These are phyloP conservation scores for Cladochytrium tenue DNA, from an alignment of 371 early-diverging fungal genomes.

Conservation along the genomic window DNA sequence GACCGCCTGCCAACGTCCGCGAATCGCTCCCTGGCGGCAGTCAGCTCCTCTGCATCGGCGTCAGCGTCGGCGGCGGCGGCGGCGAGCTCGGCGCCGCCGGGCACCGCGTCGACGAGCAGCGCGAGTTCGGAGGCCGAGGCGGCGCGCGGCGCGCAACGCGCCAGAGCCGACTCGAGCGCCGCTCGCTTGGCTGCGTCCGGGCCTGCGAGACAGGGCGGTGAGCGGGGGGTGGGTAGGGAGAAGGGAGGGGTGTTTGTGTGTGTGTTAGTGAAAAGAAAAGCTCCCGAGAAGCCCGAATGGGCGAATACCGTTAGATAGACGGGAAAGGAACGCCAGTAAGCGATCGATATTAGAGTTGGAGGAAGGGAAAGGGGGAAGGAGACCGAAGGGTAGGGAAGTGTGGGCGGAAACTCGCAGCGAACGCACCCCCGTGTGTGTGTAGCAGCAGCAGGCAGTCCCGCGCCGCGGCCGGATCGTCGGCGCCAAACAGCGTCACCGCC, in stretches of 20 bases:
- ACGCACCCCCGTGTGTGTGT: background rate
- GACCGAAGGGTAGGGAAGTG: background rate
- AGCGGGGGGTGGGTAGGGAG: background rate
- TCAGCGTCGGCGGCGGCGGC: background rate
- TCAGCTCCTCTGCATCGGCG: background rate
- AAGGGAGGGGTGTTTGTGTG: background rate
- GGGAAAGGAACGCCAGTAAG: background rate
- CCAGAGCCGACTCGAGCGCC: too few relatives aligned
- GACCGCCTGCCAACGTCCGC: too few relatives aligned
- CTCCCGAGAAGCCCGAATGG: background rate
- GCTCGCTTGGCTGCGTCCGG: too few relatives aligned
- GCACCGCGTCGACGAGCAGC: background rate
- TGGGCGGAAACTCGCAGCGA: background rate
- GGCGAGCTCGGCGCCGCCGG: background rate
- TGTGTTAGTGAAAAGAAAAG: background rate
- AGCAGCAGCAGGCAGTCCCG: background rate
- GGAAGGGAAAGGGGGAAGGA: background rate
- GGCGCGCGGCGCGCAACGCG: background rate
- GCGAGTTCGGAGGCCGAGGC: background rate
- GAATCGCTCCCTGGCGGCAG: too few relatives aligned
- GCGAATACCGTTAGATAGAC: background rate
- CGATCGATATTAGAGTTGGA: background rate
- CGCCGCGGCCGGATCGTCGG: background rate
- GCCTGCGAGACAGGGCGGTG: background rate
- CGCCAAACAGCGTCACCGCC: background rate